Evolutionary conservation across 441 rosid genomes (phyloP), one percentile per base, ranked within the genome.

Genomic region (Dalechampia spathulata): DNA sequence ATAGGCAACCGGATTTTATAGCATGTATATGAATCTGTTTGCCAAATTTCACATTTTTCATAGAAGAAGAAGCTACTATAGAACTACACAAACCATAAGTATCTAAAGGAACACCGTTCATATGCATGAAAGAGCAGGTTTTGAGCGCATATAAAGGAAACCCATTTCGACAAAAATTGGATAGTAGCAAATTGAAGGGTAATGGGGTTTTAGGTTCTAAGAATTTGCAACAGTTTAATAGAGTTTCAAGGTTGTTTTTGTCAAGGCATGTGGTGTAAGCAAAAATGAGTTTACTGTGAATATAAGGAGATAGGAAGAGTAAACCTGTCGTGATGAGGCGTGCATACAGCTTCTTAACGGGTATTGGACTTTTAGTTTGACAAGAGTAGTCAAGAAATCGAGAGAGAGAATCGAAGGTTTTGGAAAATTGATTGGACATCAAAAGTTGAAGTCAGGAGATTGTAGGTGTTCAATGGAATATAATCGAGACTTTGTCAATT

Each of bases 101-200:
- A 72, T 82, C 83, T 45, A 78, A 58, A 60, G 63, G 23, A 42
- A 79, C 64, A 17, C 67, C 61, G 57, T 62, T 52, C 6, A 23
- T 2, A 46, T 82, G 82, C 85, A 77, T 79, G 42, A 77, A 65
- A 63, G 78, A 75, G n/a, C 70, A 50, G 36, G 78, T 71, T 53
- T 77, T 71, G 16, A 75, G 55, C 0, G 79, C 79, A 54, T 14
- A 54, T 5, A 72, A 48, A 46, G 69, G 53, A 40, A 61, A 65
- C 68, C 85, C 83, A 64, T 72, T 70, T 70, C 66, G 63, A 38
- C 57, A 63, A 61, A 75, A 79, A 58, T 63, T 57, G n/a, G 80
- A 77, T 40, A 73, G 39, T 3, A 82, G 55, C 5, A 63, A 57
- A 64, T 82, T 82, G 63, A 69, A 76, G 55, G 69, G 72, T 14